Evolutionary conservation across 768 basidiomycete species (phyloP), one percentile per base, ranked within the genome.

Genomic region (Gelatoporia subvermispora): DNA sequence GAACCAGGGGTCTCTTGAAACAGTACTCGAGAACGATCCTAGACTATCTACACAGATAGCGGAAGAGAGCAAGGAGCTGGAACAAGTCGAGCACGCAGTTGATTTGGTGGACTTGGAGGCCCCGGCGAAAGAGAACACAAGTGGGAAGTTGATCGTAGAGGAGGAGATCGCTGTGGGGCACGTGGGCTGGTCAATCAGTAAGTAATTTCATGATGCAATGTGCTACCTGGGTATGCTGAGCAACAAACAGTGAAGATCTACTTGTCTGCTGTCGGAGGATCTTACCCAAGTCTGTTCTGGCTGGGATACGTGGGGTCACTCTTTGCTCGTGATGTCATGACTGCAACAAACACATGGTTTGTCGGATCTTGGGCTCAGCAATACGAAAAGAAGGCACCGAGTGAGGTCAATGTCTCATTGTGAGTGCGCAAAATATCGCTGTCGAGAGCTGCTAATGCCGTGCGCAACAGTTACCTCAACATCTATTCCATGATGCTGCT

Each of bases 91-190:
- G 13, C 21, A 38, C 2, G 51, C 54, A 18, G 34, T 61, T 7
- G 64, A 61, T 35, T 4, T 43, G 54, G 36, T 60, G 60, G 36
- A 59, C 46, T 2, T 48, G 39, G 5, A 43, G 48, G 13, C 41
- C 38, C 3, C 40, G 34, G 45, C 8, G 4, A 48, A 52, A 49
- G 16, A 41, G 49, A 31, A 45, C 47, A 20, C 1, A 9, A 47
- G 52, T 23, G 68, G 68, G 0, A 68, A 69, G 47, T 59, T 71
- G 17, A 59, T 68, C 36, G 59, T 68, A 1, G 63, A 56, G 11
- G 71, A 72, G 51, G 71, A 72, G 52, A 60, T 69, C 15, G 58
- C 63, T 2, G 57, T 63, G 34, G 71, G 71, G 3, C 67, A 67
- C 43, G 58, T 72, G 31, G 59, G 68, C 48, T 68, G 64, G 68